phyloP scores from a whole-genome alignment of 108 stramenopile species.

The Poteriospumella lacustris region DNA sequence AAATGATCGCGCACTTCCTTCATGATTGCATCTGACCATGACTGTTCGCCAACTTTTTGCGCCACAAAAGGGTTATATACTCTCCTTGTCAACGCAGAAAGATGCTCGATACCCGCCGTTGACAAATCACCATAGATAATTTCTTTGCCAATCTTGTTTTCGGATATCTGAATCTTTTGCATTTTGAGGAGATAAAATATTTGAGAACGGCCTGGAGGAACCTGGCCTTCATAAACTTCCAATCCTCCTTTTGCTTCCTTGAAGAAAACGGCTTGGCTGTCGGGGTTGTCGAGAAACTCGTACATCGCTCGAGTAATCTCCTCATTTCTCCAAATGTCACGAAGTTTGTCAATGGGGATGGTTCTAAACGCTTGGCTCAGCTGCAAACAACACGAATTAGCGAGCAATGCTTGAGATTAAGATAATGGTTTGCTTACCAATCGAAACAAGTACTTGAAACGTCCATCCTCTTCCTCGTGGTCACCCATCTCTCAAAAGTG shows the following conservation, averaged over 20 bases:
- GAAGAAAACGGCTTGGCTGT: neutral
- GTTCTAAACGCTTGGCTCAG: constrained; percentile 11
- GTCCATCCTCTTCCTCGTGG: constrained; percentile 24
- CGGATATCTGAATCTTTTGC: neutral
- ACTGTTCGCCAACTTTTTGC: neutral
- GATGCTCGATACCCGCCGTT: neutral
- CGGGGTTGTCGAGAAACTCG: constrained; percentile 17
- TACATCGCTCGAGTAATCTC: neutral
- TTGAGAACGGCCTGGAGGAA: neutral
- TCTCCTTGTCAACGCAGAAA: neutral
- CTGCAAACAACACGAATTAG: neutral
- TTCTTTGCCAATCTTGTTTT: constrained; percentile 23
- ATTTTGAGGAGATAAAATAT: constrained; percentile 25
- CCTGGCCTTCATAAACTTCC: neutral
- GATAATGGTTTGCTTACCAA: neutral
- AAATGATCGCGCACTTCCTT: constrained; percentile 40
- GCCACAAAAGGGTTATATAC: neutral
- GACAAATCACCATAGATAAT: constrained; percentile 21
- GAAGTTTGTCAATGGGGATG: constrained; percentile 13
- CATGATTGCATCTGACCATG: constrained; percentile 27
- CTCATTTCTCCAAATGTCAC: neutral
- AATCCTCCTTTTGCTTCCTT: neutral
- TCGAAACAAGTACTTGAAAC: constrained; percentile 2
- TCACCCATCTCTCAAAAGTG: no score
- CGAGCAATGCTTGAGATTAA: neutral